Percentiles rank a stretch among this genome's conserved stretches.
These are phyloP conservation scores for Ichthyophthirius multifiliis DNA, from an alignment of 169 alveolate genomes.

Conservation along the genomic window DNA sequence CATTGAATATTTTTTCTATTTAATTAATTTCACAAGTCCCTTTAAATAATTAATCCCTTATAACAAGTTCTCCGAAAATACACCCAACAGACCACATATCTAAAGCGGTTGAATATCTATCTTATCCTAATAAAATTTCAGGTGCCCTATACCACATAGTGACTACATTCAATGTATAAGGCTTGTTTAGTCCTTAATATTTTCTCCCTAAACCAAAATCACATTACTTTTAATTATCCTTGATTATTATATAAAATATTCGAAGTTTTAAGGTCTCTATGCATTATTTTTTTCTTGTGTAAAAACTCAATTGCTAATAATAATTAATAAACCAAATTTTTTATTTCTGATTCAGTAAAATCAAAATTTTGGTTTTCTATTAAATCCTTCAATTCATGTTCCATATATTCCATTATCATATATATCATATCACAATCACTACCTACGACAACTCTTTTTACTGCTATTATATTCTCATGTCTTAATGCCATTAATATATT, in stretches of 20 bases:
- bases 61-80: conserved; percentile 73
- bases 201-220: conserved; percentile 85
- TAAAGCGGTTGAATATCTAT: conserved; percentile 58
- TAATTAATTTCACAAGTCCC: conserved; percentile 67
- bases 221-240: conserved; percentile 69
- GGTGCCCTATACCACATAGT: conserved; percentile 84
- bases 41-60: conserved; percentile 61
- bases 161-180: conserved; percentile 69
- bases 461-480: conserved; percentile 59
- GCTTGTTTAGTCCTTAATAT: conserved; percentile 49
- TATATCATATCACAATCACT: conserved; percentile 59
- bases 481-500: conserved; percentile 48
- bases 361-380: conserved; percentile 87
- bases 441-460: conserved; percentile 64
- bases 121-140: conserved; percentile 74
- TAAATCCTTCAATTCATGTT: conserved; percentile 93
- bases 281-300: conserved; percentile 68
- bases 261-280: conserved; percentile 79
- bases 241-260: conserved; percentile 70
- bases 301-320: conserved; percentile 64
- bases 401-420: conserved; percentile 95
- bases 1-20: conserved; percentile 62
- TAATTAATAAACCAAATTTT: conserved; percentile 84
- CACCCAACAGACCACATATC: conserved; percentile 90
- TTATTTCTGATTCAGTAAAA: conserved; percentile 90